Evolutionary conservation across 495 filamentous ascomycete species (phyloP).

Genomic region (Penicillium pulvis): DNA sequence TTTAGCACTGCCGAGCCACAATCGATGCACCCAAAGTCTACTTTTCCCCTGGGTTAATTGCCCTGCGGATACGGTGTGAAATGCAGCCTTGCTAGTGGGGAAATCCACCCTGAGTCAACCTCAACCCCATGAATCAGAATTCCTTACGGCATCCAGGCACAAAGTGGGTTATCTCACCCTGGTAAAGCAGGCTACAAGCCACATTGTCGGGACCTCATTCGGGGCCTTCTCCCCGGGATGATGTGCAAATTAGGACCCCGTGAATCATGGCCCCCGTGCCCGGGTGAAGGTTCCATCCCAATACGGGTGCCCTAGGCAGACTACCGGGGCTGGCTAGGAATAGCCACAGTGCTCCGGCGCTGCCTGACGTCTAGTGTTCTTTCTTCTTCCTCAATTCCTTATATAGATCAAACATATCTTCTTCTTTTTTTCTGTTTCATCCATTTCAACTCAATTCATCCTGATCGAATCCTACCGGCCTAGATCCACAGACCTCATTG

Average conservation of each 20-base stretch:
- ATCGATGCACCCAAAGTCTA: conserved; percentile 8
- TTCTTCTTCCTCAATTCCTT: not conserved
- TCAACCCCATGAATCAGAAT: conserved; percentile 2
- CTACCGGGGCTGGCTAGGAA: conserved; percentile 9
- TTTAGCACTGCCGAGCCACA: conserved; percentile 11
- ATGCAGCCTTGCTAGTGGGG: conserved; percentile 17
- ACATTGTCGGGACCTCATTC: conserved; percentile 1
- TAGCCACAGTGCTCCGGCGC: conserved; percentile 6
- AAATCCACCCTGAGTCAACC: conserved; percentile 3
- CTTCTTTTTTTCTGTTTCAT: conserved; percentile 8
- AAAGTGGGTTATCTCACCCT: conserved; percentile 10
- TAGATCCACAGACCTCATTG: not conserved
- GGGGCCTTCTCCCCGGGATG: not conserved
- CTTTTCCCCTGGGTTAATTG: conserved; percentile 16
- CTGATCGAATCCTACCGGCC: not conserved
- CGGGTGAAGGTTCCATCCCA: conserved; percentile 7
- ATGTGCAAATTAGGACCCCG: conserved; percentile 4
- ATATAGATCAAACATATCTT: conserved; percentile 5
- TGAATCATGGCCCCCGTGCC: conserved; percentile 5
- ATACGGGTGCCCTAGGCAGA: conserved; percentile 18
- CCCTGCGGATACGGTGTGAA: conserved; percentile 17
- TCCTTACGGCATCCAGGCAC: conserved; percentile 18
- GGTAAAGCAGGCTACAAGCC: conserved; percentile 19
- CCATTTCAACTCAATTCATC: conserved; percentile 17
- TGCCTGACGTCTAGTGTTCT: conserved; percentile 18